These are phyloP conservation scores for Colletotrichum salicis DNA, from an alignment of 2,329 filamentous ascomycete species.

Conservation along the genomic window DNA sequence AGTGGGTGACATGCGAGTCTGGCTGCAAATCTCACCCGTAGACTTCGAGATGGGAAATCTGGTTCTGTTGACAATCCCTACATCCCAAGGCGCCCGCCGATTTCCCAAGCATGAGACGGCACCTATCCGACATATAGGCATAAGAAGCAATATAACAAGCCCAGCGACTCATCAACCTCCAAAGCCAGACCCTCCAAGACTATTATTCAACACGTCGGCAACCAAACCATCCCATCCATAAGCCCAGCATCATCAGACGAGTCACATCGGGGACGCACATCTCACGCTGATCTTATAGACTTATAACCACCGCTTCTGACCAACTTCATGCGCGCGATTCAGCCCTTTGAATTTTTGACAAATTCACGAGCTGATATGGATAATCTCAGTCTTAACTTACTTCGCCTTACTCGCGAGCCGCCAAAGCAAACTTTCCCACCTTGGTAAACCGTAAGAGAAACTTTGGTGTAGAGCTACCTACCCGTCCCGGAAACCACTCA, in stretches of 20 bases:
- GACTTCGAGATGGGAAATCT: background rate
- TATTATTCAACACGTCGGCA: background rate
- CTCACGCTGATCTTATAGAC: background rate
- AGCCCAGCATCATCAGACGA: conserved; percentile 1
- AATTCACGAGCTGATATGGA: background rate
- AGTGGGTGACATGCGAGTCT: background rate
- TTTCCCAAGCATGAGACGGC: background rate
- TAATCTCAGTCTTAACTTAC: background rate
- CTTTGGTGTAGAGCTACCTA: no score
- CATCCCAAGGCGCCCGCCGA: background rate
- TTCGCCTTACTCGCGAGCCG: conserved; percentile 4
- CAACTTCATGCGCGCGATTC: conserved; percentile 15
- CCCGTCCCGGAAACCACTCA: background rate
- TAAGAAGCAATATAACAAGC: background rate
- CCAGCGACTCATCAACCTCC: background rate
- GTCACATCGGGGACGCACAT: background rate
- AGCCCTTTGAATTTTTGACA: background rate
- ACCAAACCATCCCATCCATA: background rate
- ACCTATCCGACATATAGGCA: background rate
- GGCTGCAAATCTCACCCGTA: background rate
- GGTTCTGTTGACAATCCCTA: background rate
- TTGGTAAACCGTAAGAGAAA: background rate
- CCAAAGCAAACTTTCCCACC: background rate
- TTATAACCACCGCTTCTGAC: background rate
- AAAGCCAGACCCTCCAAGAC: background rate